phyloP scores from a whole-genome alignment of 176 grass and related monocot species.

The Coix lacrymajobi region DNA sequence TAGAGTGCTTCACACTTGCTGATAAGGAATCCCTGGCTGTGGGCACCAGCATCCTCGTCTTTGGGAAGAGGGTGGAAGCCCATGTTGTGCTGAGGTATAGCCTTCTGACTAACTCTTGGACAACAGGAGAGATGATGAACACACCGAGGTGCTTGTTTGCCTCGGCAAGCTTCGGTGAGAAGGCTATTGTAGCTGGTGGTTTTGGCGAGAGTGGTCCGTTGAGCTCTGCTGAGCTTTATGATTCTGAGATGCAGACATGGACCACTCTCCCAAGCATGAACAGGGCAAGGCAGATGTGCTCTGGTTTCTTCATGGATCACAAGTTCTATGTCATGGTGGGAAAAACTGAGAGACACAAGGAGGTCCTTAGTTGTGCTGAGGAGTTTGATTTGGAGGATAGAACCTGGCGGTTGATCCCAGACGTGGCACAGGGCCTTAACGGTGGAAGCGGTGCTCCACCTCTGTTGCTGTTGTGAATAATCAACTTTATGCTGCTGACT shows the following conservation, averaged over 20 bases:
- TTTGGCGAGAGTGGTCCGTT: constrained; percentile 27
- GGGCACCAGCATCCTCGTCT: constrained; percentile 45
- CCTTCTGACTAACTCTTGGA: constrained; percentile 45
- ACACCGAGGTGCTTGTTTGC: constrained; percentile 49
- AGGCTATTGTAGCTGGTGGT: constrained; percentile 43
- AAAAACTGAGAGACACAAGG: constrained; percentile 17
- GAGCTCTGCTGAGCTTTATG: constrained; percentile 46
- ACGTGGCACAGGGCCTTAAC: constrained; percentile 39
- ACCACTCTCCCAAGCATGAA: constrained; percentile 48
- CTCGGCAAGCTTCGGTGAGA: constrained; percentile 33
- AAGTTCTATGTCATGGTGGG: constrained; percentile 46
- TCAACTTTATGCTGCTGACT: constrained; percentile 49
- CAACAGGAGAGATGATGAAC: constrained; percentile 38
- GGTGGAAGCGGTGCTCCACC: constrained; percentile 29
- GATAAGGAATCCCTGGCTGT: constrained; percentile 51
- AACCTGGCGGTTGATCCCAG: constrained; percentile 36
- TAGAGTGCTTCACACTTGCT: constrained; percentile 36
- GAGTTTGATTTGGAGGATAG: constrained; percentile 49
- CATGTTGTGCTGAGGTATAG: constrained; percentile 43
- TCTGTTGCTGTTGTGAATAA: constrained; percentile 47
- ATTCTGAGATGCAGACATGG: constrained; percentile 44
- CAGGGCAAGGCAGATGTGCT: constrained; percentile 41
- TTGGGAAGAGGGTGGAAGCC: constrained; percentile 32
- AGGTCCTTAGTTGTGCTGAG: constrained; percentile 39
- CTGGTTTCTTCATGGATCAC: constrained; percentile 48